phyloP scores from a whole-genome alignment of 148 eudicot genomes.

The Camellia japonica region DNA sequence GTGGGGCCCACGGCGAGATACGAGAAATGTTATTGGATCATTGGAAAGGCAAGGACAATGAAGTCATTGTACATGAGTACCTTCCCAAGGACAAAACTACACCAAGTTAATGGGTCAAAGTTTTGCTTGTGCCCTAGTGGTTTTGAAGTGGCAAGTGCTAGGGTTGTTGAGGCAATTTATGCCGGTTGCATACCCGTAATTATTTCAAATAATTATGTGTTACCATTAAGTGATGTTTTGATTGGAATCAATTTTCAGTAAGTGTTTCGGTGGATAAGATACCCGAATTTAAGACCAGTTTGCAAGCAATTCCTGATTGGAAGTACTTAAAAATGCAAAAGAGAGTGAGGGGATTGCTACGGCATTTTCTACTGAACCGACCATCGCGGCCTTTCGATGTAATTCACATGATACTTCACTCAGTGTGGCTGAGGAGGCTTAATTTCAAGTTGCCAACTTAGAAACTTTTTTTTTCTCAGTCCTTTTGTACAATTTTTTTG shows the following conservation, averaged over 20 bases:
- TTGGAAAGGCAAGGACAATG: conserved; percentile 24
- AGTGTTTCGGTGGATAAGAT: conserved; percentile 19
- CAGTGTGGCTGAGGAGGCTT: conserved; percentile 34
- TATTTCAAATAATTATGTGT: conserved; percentile 27
- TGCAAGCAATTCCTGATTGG: conserved; percentile 17
- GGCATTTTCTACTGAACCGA: conserved; percentile 29
- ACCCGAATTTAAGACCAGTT: conserved; percentile 20
- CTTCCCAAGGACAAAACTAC: conserved; percentile 28
- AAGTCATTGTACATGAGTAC: conserved; percentile 26
- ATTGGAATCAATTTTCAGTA: conserved; percentile 32
- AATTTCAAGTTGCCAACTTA: not conserved
- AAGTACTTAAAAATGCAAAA: conserved; percentile 23
- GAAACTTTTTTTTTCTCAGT: no score
- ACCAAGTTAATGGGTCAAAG: conserved; percentile 25
- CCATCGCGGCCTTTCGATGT: conserved; percentile 34
- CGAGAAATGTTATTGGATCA: conserved; percentile 22
- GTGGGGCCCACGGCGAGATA: conserved; percentile 38
- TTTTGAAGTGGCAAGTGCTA: conserved; percentile 39
- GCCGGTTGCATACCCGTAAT: conserved; percentile 37
- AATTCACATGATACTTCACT: conserved; percentile 38
- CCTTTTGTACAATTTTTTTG: no score
- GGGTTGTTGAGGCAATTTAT: conserved; percentile 35
- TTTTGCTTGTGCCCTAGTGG: conserved; percentile 47
- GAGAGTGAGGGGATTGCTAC: conserved; percentile 28
- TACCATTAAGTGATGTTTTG: conserved; percentile 36